Evolutionary conservation across 148 eudicot species (phyloP), one percentile per base, ranked within the genome.

Genomic region (Rhododendron henanense): DNA sequence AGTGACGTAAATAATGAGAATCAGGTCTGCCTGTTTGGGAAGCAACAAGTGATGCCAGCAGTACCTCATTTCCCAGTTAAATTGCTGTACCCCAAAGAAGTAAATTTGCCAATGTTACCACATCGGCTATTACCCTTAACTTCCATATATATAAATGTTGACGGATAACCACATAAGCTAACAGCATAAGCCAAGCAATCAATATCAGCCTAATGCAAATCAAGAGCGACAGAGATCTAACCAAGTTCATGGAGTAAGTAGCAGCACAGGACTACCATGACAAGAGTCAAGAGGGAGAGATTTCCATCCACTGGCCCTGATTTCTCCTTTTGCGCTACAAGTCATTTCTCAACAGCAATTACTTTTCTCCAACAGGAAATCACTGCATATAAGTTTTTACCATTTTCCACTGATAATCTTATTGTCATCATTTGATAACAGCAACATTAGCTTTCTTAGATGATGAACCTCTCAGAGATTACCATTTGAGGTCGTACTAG

Each of bases 241-340:
- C 79, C 55, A 8, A 78, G 81, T 78, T 19, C 28, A 44, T 45
- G 47, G 45, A 35, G 45, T 35, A 74, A 74, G 21, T 35, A 74
- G 16, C 78, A 16, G 78, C 10, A 74, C 10, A 1, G 47, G 48
- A 75, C 48, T 75, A 75, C 53, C 51, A 45, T 23, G 31, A 23
- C 81, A 78, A 78, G 81, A 44, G 16, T 78, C 81, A 77, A 77
- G 80, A 41, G 53, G 51, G 51, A 23, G 21, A 75, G 25, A 77
- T 21, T 19, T 74, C 13, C 19, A 1, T 77, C 80, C 80, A 21
- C 51, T 9, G 47, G 10, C 80, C 48, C 50, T 77, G 51, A 8
- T 21, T 44, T 16, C 80, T 23, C 47, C 45, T 19, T 3, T 76
- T 19, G 13, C 5, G 0, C 10, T 2, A 39, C 11, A 37, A 74